Evolutionary conservation across 352 stramenopile species (phyloP), one percentile per base, ranked within the genome.

Genomic region (Elongisporangium undulatum): DNA sequence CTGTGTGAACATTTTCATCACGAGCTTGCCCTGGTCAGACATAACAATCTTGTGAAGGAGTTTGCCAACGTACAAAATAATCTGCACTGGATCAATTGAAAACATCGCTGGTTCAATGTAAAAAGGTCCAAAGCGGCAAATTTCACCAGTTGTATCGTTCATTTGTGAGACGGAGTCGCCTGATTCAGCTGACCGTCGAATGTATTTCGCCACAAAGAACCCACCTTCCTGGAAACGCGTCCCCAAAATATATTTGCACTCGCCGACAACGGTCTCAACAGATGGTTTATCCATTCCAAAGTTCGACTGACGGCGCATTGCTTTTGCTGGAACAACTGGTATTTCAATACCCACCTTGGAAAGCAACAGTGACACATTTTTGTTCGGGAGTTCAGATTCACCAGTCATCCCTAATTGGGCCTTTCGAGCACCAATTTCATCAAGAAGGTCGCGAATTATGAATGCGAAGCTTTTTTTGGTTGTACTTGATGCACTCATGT

Each of bases 61-160:
- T 23, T 75, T 74, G 4, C 12, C 49, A 1, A 72, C 10, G 0
- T 57, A 22, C 6, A 63, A 41, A 8, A 66, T 53, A 12, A 79
- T 17, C 39, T 82, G 65, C 4, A 61, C 17, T 9, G 58, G 41
- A 1, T 63, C 72, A 12, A 52, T 70, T 5, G 64, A 64, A 41
- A 81, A 59, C 0, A 57, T 8, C 10, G 68, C 68, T 8, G 65
- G 61, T 19, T 72, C 54, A 2, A 85, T 64, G 49, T 62, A 71
- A 56, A 87, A 87, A 2, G 77, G 77, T 19, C 77, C 77, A 34
- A 73, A 84, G 12, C 77, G 69, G 48, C 77, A 80, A 15, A 87
- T 51, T 41, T 87, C 77, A 2, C 77, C 77, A 3, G 56, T 60
- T 0, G 68, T 66, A 19, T 63, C 62, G 3, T 68, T 51, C 2